Percentiles rank a stretch among this genome's conserved stretches.
These are phyloP conservation scores for Ettlia oleoabundans DNA, from an alignment of 139 green algal species.

Conservation along the genomic window DNA sequence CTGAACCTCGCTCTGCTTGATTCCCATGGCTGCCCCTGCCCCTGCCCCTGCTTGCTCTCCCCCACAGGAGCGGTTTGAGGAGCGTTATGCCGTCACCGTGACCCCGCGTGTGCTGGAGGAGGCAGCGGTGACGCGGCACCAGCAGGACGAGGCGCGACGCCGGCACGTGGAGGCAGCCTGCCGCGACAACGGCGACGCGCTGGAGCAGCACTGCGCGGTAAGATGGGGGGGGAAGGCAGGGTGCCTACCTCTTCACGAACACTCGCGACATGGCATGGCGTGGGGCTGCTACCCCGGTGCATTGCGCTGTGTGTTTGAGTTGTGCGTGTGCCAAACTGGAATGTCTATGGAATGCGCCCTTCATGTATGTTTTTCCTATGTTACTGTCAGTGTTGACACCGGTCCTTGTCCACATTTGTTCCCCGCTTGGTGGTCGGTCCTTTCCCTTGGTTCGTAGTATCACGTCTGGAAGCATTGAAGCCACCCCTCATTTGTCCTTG, in stretches of 20 bases:
- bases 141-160: constrained; percentile 38
- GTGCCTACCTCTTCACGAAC: constrained; percentile 2
- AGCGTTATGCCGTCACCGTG: constrained; percentile 54
- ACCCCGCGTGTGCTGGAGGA: constrained; percentile 56
- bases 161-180: not conserved
- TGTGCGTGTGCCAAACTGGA: too few species aligned
- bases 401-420: too few species aligned
- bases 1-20: not conserved
- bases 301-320: too few species aligned
- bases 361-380: too few species aligned
- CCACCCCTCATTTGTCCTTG: too few species aligned
- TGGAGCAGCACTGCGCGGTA: constrained; percentile 43
- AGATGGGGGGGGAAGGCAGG: not conserved
- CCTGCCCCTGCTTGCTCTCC: not conserved
- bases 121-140: constrained; percentile 15
- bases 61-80: constrained; percentile 70
- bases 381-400: too few species aligned
- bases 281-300: not conserved
- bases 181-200: not conserved
- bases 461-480: too few species aligned
- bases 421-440: too few species aligned
- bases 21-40: not conserved
- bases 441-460: too few species aligned
- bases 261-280: constrained; percentile 1
- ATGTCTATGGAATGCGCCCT: too few species aligned